Base-by-base conservation (phyloP, 441 rosid species). In the Corymbia calophylla region DNA sequence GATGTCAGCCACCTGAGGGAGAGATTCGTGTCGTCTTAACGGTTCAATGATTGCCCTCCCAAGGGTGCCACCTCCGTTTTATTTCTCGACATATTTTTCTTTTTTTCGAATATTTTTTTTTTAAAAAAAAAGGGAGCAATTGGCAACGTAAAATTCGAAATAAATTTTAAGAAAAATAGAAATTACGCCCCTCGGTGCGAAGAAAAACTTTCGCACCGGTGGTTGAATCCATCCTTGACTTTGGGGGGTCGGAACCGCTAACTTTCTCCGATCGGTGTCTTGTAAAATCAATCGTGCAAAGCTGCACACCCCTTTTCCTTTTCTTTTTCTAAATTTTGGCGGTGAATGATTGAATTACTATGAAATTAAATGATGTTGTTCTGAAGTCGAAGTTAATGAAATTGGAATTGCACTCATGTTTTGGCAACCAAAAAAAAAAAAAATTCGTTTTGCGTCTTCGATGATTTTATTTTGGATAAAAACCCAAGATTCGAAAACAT, bases 81-180 rank as follows among this genome's bases (percentile, higher is more conserved):
- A 39, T 73, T 73, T 39, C 51, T 39, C 84, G 1, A 39, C 51
- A 21, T 23, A 12, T 11, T 6, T 39, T 39, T 39, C 44, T 39
- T 39, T 39, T 73, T 39, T 73, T 23, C 14, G 2, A 6, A 6
- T 39, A 19, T 39, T 39, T 39, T 39, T 39, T 39, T 39, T 9
- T n/a, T n/a, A n/a, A n/a, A 9, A 1, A 35, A 6, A 39, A 11
- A 0, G 5, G 19, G 21, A 13, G 27, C 77, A 32, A 10, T 66
- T 66, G 15, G 48, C 15, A 35, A 35, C 29, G 39, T 73, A 44
- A 73, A 73, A 39, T 73, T 73, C 49, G 23, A 73, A 39, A 19
- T 7, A 39, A 73, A 11, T 39, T 23, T 39, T 8, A 32, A 18
- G 31, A 6, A n/a, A 66, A 66, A 15, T 10, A 29, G 16, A 66